Evolutionary conservation across 225 moss, liverwort and hornwort species (phyloP).

Genomic region (Asterella californica): DNA sequence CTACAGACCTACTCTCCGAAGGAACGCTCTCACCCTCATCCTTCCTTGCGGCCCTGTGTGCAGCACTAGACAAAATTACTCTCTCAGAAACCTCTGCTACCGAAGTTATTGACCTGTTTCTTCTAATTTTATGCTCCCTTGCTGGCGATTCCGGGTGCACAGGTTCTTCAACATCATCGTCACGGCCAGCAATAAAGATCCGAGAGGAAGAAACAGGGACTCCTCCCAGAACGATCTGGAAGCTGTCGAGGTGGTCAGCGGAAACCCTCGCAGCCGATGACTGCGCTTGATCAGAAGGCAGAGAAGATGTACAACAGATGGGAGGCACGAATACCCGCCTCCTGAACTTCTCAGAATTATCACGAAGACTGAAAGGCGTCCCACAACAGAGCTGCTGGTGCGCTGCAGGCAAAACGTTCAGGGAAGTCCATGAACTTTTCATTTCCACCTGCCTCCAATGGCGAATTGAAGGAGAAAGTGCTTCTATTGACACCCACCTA

Average conservation of each 20-base stretch:
- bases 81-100: neutral
- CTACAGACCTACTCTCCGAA: neutral
- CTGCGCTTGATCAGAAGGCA: neutral
- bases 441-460: neutral
- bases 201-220: conserved; percentile 3
- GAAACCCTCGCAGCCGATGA: neutral
- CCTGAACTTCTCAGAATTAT: neutral
- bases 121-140: no score
- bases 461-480: no score
- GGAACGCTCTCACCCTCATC: neutral
- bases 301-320: neutral
- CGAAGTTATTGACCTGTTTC: neutral
- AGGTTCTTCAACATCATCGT: neutral
- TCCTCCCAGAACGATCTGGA: neutral
- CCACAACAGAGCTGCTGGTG: neutral
- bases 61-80: no score
- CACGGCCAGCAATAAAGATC: neutral
- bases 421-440: neutral
- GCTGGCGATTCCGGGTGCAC: no score
- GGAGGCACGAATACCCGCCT: neutral
- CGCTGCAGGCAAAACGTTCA: neutral
- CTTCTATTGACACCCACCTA: no score
- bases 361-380: neutral
- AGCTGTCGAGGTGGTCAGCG: neutral
- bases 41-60: neutral